These are phyloP conservation scores for Hemisphaericaspora xylofermentans DNA, from an alignment of 1,139 yeast genomes.

Conservation along the genomic window DNA sequence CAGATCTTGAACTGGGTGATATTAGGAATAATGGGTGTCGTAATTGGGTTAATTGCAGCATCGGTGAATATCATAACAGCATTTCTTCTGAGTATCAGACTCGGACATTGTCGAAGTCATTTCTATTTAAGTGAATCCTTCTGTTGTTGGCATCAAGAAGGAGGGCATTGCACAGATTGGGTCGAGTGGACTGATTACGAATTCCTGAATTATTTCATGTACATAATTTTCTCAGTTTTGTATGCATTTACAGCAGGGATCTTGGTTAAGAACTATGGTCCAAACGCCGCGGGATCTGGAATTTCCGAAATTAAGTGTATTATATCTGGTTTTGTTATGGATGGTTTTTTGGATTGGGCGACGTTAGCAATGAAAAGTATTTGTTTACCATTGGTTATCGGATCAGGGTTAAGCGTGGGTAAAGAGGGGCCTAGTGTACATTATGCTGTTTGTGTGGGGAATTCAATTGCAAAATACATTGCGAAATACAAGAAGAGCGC, in stretches of 20 bases:
- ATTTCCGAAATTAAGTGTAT: conserved; percentile 95
- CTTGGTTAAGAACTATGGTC: conserved; percentile 71
- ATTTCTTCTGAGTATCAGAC: conserved; percentile 75
- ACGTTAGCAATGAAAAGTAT: conserved; percentile 75
- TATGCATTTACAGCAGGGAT: conserved; percentile 68
- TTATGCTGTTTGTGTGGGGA: conserved; percentile 81
- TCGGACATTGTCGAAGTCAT: conserved; percentile 72
- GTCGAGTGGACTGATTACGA: conserved; percentile 47
- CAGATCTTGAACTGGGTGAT: conserved; percentile 73
- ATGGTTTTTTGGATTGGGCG: conserved; percentile 72
- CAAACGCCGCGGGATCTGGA: conserved; percentile 95
- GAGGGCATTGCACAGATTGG: conserved; percentile 55
- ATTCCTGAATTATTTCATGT: conserved; percentile 54
- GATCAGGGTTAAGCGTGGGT: conserved; percentile 78
- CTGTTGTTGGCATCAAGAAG: conserved; percentile 74
- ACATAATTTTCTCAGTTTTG: conserved; percentile 55
- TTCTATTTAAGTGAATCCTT: conserved; percentile 72
- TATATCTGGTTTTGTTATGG: conserved; percentile 83
- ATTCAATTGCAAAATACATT: conserved; percentile 58
- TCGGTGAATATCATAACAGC: conserved; percentile 78
- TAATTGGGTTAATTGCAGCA: conserved; percentile 83
- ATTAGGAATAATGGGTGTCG: conserved; percentile 68
- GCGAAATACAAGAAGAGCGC: conserved; percentile 45
- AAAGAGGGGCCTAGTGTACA: conserved; percentile 88
- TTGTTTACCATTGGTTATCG: conserved; percentile 83